phyloP scores from a whole-genome alignment of 2,329 filamentous ascomycete genomes.

The Mycosphaerelloides madeirae region DNA sequence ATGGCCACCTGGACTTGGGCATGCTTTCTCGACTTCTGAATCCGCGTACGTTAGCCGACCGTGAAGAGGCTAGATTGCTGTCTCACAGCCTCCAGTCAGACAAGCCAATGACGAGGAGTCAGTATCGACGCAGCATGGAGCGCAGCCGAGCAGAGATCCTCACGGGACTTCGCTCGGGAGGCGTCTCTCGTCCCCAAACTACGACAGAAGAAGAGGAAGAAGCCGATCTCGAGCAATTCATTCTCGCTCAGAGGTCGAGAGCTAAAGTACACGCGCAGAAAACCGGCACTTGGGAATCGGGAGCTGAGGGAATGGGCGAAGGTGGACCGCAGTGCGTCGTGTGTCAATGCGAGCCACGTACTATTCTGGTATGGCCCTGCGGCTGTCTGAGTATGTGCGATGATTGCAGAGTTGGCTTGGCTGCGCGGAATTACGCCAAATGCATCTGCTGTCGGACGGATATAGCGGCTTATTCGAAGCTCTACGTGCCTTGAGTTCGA shows the following conservation, averaged over 20 bases:
- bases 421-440: slow-evolving; percentile 95
- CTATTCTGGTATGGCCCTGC: slow-evolving; percentile 93
- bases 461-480: slow-evolving; percentile 80
- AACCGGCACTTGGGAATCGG: slow-evolving; percentile 57
- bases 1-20: slow-evolving; percentile 23
- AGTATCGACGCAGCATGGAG: slow-evolving; percentile 64
- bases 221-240: slow-evolving; percentile 54
- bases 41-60: slow-evolving; percentile 70
- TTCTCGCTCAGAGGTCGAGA: slow-evolving; percentile 50
- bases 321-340: slow-evolving; percentile 84
- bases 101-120: slow-evolving; percentile 73
- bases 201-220: slow-evolving; percentile 52
- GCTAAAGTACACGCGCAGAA: slow-evolving; percentile 35
- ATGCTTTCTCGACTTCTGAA: slow-evolving; percentile 74
- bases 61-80: slow-evolving; percentile 73
- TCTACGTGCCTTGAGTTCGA: slow-evolving; percentile 69
- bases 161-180: slow-evolving; percentile 33
- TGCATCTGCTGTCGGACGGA: slow-evolving; percentile 91
- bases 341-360: slow-evolving; percentile 79
- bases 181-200: slow-evolving; percentile 29
- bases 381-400: slow-evolving; percentile 92
- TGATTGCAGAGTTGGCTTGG: slow-evolving; percentile 86
- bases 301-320: slow-evolving; percentile 68
- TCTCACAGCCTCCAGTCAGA: slow-evolving; percentile 71
- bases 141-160: slow-evolving; percentile 67